Evolutionary conservation across 352 stramenopile species (phyloP).

Genomic region (Pythium insidiosum): DNA sequence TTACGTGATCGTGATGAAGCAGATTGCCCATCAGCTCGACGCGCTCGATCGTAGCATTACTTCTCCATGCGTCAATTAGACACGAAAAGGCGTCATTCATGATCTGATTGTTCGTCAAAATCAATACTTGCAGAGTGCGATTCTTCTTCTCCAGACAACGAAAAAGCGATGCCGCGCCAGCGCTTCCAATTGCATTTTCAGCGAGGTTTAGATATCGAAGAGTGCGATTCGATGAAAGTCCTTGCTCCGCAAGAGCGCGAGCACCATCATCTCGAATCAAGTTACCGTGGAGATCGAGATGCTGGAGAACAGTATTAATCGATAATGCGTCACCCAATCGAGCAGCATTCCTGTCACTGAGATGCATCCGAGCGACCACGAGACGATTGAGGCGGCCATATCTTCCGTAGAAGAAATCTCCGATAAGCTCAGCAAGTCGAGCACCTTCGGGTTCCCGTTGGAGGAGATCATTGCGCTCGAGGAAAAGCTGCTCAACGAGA

Average conservation of each 20-base stretch:
- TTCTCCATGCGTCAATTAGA: conserved; percentile 23
- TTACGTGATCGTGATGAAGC: conserved; percentile 31
- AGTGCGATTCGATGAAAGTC: conserved; percentile 29
- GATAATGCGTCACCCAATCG: conserved; percentile 32
- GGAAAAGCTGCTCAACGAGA: conserved; percentile 48
- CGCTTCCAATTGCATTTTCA: conserved; percentile 47
- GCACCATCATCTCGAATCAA: conserved; percentile 30
- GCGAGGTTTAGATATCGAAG: conserved; percentile 49
- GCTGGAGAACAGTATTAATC: conserved; percentile 47
- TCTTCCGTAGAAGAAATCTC: conserved; percentile 70
- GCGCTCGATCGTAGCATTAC: conserved; percentile 28
- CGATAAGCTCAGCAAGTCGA: conserved; percentile 30
- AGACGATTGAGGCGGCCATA: conserved; percentile 51
- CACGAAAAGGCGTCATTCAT: conserved; percentile 35
- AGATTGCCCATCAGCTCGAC: conserved; percentile 55
- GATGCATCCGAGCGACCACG: conserved; percentile 26
- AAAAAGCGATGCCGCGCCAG: conserved; percentile 41
- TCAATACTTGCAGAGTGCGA: conserved; percentile 28
- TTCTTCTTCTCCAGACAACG: conserved; percentile 24
- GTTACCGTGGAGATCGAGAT: conserved; percentile 58
- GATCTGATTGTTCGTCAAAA: conserved; percentile 58
- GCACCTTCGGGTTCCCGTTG: conserved; percentile 15
- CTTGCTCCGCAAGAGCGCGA: conserved; percentile 24
- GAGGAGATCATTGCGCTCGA: conserved; percentile 43
- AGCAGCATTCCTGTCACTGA: conserved; percentile 28